phyloP scores from a whole-genome alignment of 1,284 basidiomycete species.

The Porodaedalea pini region DNA sequence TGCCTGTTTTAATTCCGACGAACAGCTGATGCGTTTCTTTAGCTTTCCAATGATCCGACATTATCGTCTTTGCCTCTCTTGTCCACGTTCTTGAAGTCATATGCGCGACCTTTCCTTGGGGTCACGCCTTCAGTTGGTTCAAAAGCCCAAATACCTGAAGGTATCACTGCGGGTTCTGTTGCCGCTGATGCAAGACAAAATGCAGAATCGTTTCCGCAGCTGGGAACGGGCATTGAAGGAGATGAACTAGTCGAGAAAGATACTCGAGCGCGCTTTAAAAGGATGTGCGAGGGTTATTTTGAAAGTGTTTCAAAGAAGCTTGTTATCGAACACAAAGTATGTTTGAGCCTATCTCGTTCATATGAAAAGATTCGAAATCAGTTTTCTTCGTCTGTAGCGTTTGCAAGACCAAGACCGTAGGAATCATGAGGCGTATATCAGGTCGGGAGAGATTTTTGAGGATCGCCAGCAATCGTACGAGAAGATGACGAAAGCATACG shows the following conservation, averaged over 20 bases:
- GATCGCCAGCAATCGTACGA: constrained; percentile 98
- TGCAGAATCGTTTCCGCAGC: constrained; percentile 39
- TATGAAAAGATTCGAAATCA: constrained; percentile 10
- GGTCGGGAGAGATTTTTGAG: constrained; percentile 98
- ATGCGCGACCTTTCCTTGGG: constrained; percentile 78
- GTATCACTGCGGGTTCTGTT: constrained; percentile 51
- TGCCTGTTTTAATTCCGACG: constrained; percentile 2
- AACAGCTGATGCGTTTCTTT: constrained; percentile 20
- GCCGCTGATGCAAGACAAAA: constrained; percentile 42
- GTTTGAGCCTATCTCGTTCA: constrained; percentile 4
- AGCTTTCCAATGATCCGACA: constrained; percentile 86
- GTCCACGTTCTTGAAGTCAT: constrained; percentile 81
- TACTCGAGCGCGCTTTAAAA: constrained; percentile 83
- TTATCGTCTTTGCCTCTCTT: constrained; percentile 84
- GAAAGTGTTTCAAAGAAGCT: constrained; percentile 89
- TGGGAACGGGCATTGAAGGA: constrained; percentile 41
- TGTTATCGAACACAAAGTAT: constrained; percentile 84
- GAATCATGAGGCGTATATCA: constrained; percentile 98
- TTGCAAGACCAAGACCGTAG: constrained; percentile 94
- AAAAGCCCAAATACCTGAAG: constrained; percentile 53
- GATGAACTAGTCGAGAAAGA: constrained; percentile 81
- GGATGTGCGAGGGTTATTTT: constrained; percentile 92
- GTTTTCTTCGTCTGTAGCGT: constrained; percentile 47
- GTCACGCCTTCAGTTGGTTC: constrained; percentile 47
- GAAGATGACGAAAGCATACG: constrained; percentile 94